These are phyloP conservation scores for Medicago lupulina DNA, from an alignment of 306 rosid genomes.

Conservation along the genomic window DNA sequence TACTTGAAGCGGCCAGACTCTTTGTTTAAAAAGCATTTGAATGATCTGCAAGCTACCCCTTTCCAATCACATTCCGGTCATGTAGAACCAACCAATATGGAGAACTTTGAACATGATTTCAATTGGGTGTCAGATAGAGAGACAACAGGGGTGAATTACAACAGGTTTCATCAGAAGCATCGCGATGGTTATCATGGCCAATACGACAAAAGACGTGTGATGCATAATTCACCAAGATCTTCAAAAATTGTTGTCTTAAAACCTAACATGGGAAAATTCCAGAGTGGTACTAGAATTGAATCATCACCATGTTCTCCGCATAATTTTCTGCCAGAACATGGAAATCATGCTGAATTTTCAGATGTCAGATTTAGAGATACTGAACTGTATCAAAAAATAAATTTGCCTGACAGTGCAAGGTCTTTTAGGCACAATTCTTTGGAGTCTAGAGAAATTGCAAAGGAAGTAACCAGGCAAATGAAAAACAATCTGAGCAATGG, in stretches of 20 bases:
- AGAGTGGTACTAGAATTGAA: conserved; percentile 49
- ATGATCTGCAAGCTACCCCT: conserved; percentile 66
- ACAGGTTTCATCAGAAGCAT: conserved; percentile 59
- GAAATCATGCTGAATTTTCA: conserved; percentile 53
- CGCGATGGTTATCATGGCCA: conserved; percentile 47
- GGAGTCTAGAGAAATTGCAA: conserved; percentile 83
- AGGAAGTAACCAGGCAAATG: conserved; percentile 80
- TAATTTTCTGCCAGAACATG: conserved; percentile 55
- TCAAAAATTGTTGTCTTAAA: conserved; percentile 83
- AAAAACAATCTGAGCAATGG: conserved; percentile 54
- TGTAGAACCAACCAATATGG: conserved; percentile 48
- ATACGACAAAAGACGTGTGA: conserved; percentile 53
- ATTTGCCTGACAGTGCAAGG: conserved; percentile 48
- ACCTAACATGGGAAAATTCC: conserved; percentile 80
- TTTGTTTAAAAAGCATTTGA: conserved; percentile 84
- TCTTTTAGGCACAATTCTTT: conserved; percentile 61
- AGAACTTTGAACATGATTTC: conserved; percentile 50
- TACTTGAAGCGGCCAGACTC: conserved; percentile 86
- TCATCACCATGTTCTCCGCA: conserved; percentile 70
- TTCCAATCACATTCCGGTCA: conserved; percentile 56
- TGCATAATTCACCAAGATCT: conserved; percentile 52
- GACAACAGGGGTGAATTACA: conserved; percentile 45
- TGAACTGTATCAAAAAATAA: conserved; percentile 50
- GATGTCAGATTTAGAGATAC: conserved; percentile 52
- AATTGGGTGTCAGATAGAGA: conserved; percentile 59